phyloP scores from a whole-genome alignment of 2,329 filamentous ascomycete species.

The Aspergillus latus region DNA sequence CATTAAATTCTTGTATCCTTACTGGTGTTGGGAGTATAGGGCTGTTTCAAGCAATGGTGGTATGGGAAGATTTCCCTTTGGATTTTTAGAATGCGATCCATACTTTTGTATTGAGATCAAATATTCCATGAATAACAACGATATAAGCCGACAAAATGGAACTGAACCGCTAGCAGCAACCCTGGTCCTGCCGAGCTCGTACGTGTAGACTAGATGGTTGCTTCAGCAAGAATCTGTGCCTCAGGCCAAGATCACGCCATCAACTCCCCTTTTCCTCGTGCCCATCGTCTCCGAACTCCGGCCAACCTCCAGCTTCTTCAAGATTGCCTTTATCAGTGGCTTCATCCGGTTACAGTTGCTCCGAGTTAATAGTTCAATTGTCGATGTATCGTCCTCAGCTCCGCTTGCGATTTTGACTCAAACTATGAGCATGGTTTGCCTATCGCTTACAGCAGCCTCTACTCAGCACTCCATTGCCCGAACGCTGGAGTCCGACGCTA shows the following conservation, averaged over 20 bases:
- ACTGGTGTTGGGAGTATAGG: not conserved
- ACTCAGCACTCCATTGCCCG: not conserved
- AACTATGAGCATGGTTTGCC: not conserved
- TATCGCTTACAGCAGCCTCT: not conserved
- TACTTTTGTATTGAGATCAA: slow-evolving; percentile 4
- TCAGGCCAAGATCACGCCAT: slow-evolving; percentile 15
- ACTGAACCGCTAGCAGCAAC: not conserved
- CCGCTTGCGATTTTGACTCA: not conserved
- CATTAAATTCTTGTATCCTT: not conserved
- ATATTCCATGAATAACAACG: not conserved
- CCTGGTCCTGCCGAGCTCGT: not conserved
- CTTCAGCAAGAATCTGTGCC: not conserved
- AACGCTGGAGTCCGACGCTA: not conserved
- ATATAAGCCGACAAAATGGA: not conserved
- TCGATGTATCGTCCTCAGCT: no score
- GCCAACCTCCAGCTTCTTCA: not conserved
- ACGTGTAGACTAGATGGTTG: no score
- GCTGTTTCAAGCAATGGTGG: not conserved
- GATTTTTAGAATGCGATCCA: not conserved
- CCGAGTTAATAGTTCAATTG: no score
- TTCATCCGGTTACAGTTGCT: not conserved
- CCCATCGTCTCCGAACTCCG: not conserved
- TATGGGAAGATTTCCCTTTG: not conserved
- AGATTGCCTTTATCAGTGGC: not conserved
- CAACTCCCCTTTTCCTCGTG: slow-evolving; percentile 10